Evolutionary conservation across 345 rosid genomes (phyloP), one percentile per base, ranked within the genome.

Genomic region (Nasturtium officinale): DNA sequence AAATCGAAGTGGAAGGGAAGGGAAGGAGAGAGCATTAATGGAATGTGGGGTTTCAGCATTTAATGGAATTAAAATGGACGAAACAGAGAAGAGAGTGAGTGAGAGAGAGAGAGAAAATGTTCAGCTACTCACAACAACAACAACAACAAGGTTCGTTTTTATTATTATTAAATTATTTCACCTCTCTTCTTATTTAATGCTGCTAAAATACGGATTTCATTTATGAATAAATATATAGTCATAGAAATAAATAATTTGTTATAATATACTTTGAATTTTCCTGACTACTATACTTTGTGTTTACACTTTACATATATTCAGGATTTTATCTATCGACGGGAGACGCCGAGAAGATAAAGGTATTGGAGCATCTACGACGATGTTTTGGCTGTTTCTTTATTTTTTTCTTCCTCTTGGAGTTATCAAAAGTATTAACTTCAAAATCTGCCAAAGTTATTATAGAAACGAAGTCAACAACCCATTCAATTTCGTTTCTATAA

Each of bases 31-130:
- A 70, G 50, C 84, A 80, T 85, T 83, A 83, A 83, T 67, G 61
- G 82, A 73, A 7, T 50, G 81, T 79, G 82, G 88, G 83, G 86
- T 66, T 75, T 2, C n/a, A 69, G 81, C 87, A 85, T 78, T 88
- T 37, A 88, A 79, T 86, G 89, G 69, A 74, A 54, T 43, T 59
- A 71, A 85, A 86, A 78, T 78, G 87, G 40, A 81, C 59, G 70
- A 85, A 77, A 79, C 74, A 85, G 79, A 83, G 70, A 15, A 52
- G 76, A 64, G 52, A 20, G 37, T 63, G 23, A 20, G 26, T n/a
- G n/a, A n/a, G n/a, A n/a, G n/a, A n/a, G 52, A 20, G 37, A 70
- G 23, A 20, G 26, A 33, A 74, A 37, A 23, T 43, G 56, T 48
- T 48, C 51, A 25, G 48, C 74, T 61, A 25, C 76, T 52, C 69